Percentiles rank a stretch among this genome's conserved stretches.
These are phyloP conservation scores for Ophiostoma sp. DNA, from an alignment of 2,329 filamentous ascomycete genomes.

Conservation along the genomic window DNA sequence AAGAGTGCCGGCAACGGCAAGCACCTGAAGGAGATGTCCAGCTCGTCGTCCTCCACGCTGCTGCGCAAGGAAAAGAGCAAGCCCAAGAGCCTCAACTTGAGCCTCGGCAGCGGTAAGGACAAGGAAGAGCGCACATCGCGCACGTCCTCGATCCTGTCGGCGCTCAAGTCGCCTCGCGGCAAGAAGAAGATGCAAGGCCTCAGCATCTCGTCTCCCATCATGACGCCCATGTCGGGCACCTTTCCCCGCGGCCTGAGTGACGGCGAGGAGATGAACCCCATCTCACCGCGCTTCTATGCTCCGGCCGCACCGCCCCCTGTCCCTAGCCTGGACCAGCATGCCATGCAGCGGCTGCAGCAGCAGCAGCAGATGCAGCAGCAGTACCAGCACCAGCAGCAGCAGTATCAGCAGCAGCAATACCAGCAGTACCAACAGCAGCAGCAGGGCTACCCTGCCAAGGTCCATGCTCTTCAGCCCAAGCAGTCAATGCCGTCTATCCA, in stretches of 20 bases:
- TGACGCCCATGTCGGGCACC: slow-evolving; percentile 56
- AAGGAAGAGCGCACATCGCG: slow-evolving; percentile 47
- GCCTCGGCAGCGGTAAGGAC: slow-evolving; percentile 20
- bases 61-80: slow-evolving; percentile 46
- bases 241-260: slow-evolving; percentile 50
- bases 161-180: slow-evolving; percentile 55
- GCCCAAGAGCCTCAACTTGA: slow-evolving; percentile 47
- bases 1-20: not conserved
- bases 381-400: slow-evolving; percentile 12
- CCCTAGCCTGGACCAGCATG: slow-evolving; percentile 40
- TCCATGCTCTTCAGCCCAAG: not conserved
- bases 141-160: slow-evolving; percentile 54
- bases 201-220: slow-evolving; percentile 59
- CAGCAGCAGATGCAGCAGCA: too few species aligned
- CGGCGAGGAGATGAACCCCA: slow-evolving; percentile 51
- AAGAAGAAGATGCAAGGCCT: slow-evolving; percentile 50
- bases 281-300: slow-evolving; percentile 54
- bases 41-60: slow-evolving; percentile 33
- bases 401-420: not conserved
- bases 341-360: slow-evolving; percentile 13
- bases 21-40: slow-evolving; percentile 23
- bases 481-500: slow-evolving; percentile 20
- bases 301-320: slow-evolving; percentile 54
- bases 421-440: slow-evolving; percentile 8
- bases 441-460: not conserved